Percentiles rank a stretch among this genome's conserved stretches.
These are phyloP conservation scores for Naganishia randhawae DNA, from an alignment of 768 basidiomycete species.

Conservation along the genomic window DNA sequence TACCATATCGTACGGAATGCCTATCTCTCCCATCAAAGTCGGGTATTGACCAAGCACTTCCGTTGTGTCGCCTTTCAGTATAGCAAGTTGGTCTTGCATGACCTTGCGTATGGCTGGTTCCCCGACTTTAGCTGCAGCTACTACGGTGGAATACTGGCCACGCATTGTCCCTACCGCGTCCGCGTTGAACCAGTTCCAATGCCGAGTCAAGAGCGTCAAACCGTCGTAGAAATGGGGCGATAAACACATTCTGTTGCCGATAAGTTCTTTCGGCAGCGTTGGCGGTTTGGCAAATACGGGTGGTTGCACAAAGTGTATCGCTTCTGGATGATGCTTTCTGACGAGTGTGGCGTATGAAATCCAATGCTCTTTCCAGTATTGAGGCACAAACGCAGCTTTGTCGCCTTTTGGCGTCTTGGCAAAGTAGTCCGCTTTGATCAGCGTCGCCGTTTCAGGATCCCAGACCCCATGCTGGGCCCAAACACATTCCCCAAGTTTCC, in stretches of 20 bases:
- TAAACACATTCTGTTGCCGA: constrained; percentile 67
- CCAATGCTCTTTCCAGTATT: constrained; percentile 66
- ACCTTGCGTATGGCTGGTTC: constrained; percentile 71
- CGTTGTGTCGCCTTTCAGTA: constrained; percentile 70
- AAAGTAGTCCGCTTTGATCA: constrained; percentile 77
- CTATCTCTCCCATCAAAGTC: constrained; percentile 55
- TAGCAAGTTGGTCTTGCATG: constrained; percentile 73
- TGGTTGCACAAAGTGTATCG: constrained; percentile 85
- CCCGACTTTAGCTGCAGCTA: constrained; percentile 75
- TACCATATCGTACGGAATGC: constrained; percentile 93
- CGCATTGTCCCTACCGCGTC: constrained; percentile 74
- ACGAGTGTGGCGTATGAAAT: constrained; percentile 47
- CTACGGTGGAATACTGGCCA: constrained; percentile 60
- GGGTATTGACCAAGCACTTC: constrained; percentile 21
- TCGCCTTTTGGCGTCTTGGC: constrained; percentile 44
- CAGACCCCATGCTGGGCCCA: constrained; percentile 90
- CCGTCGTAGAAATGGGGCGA: constrained; percentile 93
- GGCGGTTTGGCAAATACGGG: constrained; percentile 85
- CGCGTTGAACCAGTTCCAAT: constrained; percentile 66
- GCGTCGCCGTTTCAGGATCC: constrained; percentile 65
- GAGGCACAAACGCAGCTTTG: constrained; percentile 63
- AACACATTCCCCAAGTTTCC: constrained; percentile 52
- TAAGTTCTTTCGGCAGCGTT: constrained; percentile 56
- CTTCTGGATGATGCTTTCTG: constrained; percentile 65
- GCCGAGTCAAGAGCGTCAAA: constrained; percentile 81